Percentiles rank a stretch among this genome's conserved stretches.
Conservation (phyloP, 768 basidiomycete species). For the Suillus discolor region DNA sequence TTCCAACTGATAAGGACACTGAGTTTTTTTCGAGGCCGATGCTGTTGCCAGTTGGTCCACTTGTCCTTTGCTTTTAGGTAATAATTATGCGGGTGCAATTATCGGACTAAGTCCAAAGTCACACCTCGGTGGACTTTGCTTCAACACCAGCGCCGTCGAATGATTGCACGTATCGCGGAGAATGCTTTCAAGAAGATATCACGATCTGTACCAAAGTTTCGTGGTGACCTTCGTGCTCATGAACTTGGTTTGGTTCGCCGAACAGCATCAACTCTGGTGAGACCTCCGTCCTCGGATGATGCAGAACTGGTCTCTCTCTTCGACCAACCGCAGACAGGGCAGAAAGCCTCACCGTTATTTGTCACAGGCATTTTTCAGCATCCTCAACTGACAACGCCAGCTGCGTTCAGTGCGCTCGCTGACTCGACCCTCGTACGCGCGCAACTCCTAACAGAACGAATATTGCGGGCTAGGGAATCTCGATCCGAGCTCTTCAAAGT, state of each 20-base stretch:
- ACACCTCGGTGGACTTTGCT: not conserved
- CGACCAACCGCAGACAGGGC: slow-evolving; percentile 56
- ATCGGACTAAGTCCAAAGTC: not conserved
- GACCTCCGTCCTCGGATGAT: slow-evolving; percentile 68
- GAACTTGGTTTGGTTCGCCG: slow-evolving; percentile 22
- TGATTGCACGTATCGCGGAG: slow-evolving; percentile 41
- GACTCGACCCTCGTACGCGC: slow-evolving; percentile 82
- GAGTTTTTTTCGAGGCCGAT: not conserved
- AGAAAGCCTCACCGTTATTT: slow-evolving; percentile 43
- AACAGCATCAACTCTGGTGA: slow-evolving; percentile 41
- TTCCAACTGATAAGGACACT: not conserved
- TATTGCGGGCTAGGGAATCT: slow-evolving; percentile 72
- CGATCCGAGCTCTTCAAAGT: slow-evolving; percentile 78
- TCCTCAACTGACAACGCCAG: slow-evolving; percentile 66
- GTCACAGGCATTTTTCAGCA: slow-evolving; percentile 88
- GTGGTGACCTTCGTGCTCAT: slow-evolving; percentile 43
- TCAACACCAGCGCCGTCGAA: slow-evolving; percentile 14
- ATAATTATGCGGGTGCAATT: slow-evolving; percentile 7
- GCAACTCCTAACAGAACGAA: slow-evolving; percentile 80
- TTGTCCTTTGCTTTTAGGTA: slow-evolving; percentile 2
- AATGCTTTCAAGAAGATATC: slow-evolving; percentile 43
- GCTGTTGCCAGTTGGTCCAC: not conserved
- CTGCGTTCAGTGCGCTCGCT: slow-evolving; percentile 70
- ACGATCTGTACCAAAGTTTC: slow-evolving; percentile 40
- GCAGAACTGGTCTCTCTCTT: slow-evolving; percentile 67